Percentiles rank a stretch among this genome's conserved stretches.
phyloP scores from a whole-genome alignment of 2,329 filamentous ascomycete species.

The Whalleya microplaca region DNA sequence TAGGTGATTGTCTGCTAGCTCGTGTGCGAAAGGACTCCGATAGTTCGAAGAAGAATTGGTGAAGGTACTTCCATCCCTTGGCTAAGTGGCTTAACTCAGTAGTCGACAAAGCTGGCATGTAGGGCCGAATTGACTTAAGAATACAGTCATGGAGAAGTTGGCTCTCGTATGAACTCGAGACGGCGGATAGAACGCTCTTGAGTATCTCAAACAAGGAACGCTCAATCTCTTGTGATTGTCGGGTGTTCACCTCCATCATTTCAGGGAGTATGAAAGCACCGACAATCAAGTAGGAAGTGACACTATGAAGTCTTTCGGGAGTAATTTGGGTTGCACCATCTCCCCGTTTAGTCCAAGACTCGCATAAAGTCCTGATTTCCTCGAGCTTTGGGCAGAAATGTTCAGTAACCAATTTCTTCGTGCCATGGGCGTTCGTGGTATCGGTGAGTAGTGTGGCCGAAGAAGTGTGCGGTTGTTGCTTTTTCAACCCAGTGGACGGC shows the following conservation, averaged over 20 bases:
- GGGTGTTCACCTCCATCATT: constrained; percentile 50
- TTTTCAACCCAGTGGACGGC: constrained; percentile 1
- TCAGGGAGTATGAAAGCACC: constrained; percentile 52
- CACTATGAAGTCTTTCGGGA: constrained; percentile 55
- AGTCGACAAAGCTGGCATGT: constrained; percentile 50
- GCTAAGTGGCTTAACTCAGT: constrained; percentile 44
- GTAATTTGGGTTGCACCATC: constrained; percentile 56
- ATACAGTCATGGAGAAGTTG: constrained; percentile 50
- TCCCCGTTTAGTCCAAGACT: constrained; percentile 49
- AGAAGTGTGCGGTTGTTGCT: background rate
- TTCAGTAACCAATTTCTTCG: constrained; percentile 57
- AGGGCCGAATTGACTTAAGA: constrained; percentile 48
- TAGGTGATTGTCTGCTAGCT: constrained; percentile 36
- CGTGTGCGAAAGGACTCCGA: constrained; percentile 40
- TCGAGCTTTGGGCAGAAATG: constrained; percentile 57
- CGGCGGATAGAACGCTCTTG: constrained; percentile 45
- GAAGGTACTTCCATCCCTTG: constrained; percentile 44
- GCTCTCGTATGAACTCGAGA: constrained; percentile 50
- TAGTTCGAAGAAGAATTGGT: constrained; percentile 48
- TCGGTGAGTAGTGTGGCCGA: constrained; percentile 34
- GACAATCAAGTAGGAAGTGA: constrained; percentile 52
- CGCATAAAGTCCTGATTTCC: constrained; percentile 51
- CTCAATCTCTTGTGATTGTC: constrained; percentile 54
- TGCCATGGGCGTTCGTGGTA: constrained; percentile 45
- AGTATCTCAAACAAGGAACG: constrained; percentile 45